Percentiles rank a stretch among this genome's conserved stretches.
Conservation (phyloP, 257 asterid genomes). For the Thymus quinquecostatus region DNA sequence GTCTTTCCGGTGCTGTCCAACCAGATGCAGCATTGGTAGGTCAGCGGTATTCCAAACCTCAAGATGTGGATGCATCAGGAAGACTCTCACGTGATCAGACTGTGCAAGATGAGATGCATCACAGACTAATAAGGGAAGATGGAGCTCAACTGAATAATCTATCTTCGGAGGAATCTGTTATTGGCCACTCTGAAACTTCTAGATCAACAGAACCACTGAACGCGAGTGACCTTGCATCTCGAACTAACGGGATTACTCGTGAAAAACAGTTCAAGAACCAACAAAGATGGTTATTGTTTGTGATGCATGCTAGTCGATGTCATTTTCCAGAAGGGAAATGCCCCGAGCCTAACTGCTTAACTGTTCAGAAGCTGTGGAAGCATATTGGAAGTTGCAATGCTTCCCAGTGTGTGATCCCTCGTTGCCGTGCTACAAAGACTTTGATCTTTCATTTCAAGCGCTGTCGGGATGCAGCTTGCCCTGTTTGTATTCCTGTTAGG, state of each 20-base stretch:
- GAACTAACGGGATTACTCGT: conserved; percentile 50
- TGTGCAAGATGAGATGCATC: conserved; percentile 60
- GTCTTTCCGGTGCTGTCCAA: conserved; percentile 54
- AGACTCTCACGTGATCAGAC: conserved; percentile 46
- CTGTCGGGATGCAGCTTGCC: conserved; percentile 69
- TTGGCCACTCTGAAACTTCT: conserved; percentile 54
- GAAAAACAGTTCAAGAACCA: conserved; percentile 70
- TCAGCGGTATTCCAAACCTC: conserved; percentile 62
- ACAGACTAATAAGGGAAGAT: conserved; percentile 59
- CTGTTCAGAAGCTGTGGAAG: conserved; percentile 67
- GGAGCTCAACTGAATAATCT: conserved; percentile 71
- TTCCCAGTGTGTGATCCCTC: conserved; percentile 58
- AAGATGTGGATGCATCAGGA: conserved; percentile 52
- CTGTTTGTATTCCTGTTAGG: conserved; percentile 85
- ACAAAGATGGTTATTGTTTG: conserved; percentile 81
- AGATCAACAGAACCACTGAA: conserved; percentile 54
- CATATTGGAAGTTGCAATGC: conserved; percentile 65
- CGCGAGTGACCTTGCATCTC: conserved; percentile 41
- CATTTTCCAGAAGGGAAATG: conserved; percentile 87
- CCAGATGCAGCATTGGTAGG: conserved; percentile 50
- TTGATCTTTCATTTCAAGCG: conserved; percentile 60
- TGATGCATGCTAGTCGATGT: conserved; percentile 90
- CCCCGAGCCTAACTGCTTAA: conserved; percentile 59
- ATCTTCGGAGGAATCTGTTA: conserved; percentile 67
- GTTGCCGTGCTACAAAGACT: conserved; percentile 60